Evolutionary conservation across 176 grass and related monocot species (phyloP).

Genomic region (Pharus latifolius): DNA sequence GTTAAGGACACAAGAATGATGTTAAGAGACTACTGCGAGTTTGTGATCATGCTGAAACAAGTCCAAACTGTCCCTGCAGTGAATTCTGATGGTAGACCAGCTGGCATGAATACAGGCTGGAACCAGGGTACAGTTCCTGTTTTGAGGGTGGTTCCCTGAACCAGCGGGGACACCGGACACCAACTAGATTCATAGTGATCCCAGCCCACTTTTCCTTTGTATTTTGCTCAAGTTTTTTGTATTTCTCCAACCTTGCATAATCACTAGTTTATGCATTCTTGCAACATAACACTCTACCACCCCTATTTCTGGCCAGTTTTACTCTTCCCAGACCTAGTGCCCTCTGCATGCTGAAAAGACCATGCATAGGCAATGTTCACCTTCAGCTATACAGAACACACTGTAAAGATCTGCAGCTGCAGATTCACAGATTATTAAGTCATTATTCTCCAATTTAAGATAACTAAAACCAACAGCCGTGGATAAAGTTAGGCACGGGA

Average conservation of each 20-base stretch:
- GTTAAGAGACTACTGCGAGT: not conserved
- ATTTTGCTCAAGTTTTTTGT: too few species aligned
- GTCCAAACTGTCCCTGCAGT: not conserved
- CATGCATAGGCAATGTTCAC: not conserved
- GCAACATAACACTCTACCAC: not conserved
- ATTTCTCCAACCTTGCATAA: too few species aligned
- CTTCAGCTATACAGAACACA: not conserved
- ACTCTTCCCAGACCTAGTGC: too few species aligned
- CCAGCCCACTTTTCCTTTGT: too few species aligned
- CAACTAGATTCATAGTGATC: not conserved
- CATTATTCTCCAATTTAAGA: too few species aligned
- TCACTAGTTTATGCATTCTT: too few species aligned
- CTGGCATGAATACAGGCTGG: not conserved
- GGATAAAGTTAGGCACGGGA: too few species aligned
- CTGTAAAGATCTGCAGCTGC: too few species aligned
- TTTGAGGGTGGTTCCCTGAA: too few species aligned
- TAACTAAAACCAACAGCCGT: too few species aligned
- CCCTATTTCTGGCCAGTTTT: not conserved
- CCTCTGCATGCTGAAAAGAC: not conserved
- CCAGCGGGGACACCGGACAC: too few species aligned
- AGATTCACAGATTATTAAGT: too few species aligned
- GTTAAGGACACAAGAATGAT: not conserved
- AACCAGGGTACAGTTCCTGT: constrained; percentile 1
- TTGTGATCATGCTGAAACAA: not conserved
- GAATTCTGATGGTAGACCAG: not conserved